phyloP scores from a whole-genome alignment of 768 basidiomycete species.

The Saitozyma sp. region DNA sequence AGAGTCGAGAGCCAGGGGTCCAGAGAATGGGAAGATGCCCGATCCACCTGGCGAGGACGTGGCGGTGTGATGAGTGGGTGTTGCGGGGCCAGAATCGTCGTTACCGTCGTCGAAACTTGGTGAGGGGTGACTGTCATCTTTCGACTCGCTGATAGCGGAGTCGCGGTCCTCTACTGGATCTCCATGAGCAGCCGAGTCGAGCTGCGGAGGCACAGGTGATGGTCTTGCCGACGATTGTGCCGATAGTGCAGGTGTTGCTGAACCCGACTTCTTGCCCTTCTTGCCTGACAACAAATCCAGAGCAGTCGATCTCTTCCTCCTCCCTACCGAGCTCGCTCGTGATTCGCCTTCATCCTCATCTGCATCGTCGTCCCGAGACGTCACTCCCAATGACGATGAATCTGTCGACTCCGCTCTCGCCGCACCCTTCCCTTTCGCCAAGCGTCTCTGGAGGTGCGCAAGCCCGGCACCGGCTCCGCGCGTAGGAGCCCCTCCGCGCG shows the following conservation, averaged over 20 bases:
- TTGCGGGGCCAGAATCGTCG: too few relatives aligned
- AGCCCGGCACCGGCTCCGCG: conserved; percentile 9
- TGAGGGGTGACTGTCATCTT: too few relatives aligned
- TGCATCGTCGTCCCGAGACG: conserved; percentile 1
- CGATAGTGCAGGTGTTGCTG: background rate
- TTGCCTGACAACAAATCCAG: conserved; percentile 20
- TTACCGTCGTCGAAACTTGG: too few relatives aligned
- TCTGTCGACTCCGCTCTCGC: background rate
- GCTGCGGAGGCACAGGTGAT: too few relatives aligned
- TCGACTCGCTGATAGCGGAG: too few relatives aligned
- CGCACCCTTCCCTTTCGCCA: conserved; percentile 7
- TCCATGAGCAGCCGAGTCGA: too few relatives aligned
- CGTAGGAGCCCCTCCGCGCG: conserved; percentile 7
- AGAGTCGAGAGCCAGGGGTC: conserved; percentile 15
- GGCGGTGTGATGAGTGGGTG: conserved; percentile 2
- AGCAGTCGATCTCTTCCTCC: conserved; percentile 12
- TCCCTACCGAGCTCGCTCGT: conserved; percentile 19
- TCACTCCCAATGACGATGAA: too few relatives aligned
- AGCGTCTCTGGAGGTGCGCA: conserved; percentile 4
- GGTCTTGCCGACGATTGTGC: background rate
- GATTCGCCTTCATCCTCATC: conserved; percentile 34
- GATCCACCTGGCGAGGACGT: conserved; percentile 20
- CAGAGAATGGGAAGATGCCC: conserved; percentile 21
- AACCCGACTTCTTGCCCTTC: conserved; percentile 20
- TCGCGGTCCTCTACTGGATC: too few relatives aligned